These are phyloP conservation scores for Chondrus crispus DNA, from an alignment of 23 red algal species.

Conservation along the genomic window DNA sequence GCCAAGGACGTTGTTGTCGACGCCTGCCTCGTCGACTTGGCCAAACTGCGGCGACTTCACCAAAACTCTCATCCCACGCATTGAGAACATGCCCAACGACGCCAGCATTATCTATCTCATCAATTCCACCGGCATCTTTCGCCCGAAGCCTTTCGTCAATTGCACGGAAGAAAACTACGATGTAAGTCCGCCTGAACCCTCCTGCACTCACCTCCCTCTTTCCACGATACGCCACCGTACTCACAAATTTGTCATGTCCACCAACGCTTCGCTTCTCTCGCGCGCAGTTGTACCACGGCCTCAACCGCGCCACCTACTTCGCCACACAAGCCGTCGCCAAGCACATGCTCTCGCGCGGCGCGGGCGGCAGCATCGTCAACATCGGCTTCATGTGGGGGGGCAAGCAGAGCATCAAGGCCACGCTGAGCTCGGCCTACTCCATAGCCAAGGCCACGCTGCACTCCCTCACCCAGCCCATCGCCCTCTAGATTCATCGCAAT, in stretches of 20 bases:
- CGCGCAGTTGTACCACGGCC: background rate
- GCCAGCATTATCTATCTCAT: background rate
- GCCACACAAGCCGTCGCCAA: background rate
- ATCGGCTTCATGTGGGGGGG: constrained; percentile 67
- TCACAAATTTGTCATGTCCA: background rate
- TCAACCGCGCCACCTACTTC: background rate
- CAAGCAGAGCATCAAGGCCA: constrained; percentile 42
- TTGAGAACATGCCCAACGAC: too few species aligned
- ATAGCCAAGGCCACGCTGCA: constrained; percentile 58
- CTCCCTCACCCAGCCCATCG: constrained; percentile 39
- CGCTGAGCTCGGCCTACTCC: constrained; percentile 35
- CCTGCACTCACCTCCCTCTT: background rate
- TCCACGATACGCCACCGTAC: too few species aligned
- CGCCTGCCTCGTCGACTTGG: too few species aligned
- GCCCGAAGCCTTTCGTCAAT: background rate
- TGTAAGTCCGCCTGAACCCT: background rate
- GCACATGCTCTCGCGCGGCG: constrained; percentile 31
- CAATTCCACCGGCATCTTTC: background rate
- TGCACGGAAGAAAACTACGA: background rate
- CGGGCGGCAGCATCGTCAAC: constrained; percentile 49
- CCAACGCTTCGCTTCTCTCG: background rate
- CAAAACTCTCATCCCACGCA: too few species aligned
- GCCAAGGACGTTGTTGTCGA: too few species aligned
- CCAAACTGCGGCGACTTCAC: too few species aligned
- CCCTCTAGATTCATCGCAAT: constrained; percentile 43